Evolutionary conservation across 331 rosid genomes (phyloP).

Genomic region (Arachis monticola): DNA sequence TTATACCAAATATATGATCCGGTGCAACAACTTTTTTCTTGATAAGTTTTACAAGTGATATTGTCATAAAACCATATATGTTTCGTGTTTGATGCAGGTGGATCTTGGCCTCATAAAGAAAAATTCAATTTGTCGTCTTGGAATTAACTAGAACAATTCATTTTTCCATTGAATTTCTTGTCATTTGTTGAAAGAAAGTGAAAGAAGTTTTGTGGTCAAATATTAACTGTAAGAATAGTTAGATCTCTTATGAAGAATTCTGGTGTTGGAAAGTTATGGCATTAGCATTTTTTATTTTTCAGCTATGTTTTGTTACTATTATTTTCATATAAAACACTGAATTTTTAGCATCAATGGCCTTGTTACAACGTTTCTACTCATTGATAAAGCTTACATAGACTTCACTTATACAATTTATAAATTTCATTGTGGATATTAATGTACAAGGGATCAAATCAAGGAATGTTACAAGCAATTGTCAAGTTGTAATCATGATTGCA

Average conservation of each 20-base stretch:
- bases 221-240: constrained; percentile 27
- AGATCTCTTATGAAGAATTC: constrained; percentile 21
- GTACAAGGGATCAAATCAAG: too few relatives aligned
- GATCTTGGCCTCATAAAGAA: constrained; percentile 89
- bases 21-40: background rate
- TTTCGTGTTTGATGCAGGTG: constrained; percentile 54
- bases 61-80: constrained; percentile 22
- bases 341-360: background rate
- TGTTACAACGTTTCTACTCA: background rate
- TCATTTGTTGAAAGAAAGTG: constrained; percentile 6
- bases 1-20: background rate
- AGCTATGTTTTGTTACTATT: background rate
- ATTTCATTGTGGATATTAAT: too few relatives aligned
- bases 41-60: background rate
- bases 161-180: background rate
- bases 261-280: constrained; percentile 11
- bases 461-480: too few relatives aligned
- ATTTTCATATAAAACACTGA: background rate
- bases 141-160: constrained; percentile 46
- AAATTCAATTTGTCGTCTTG: constrained; percentile 81
- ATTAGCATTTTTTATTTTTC: background rate
- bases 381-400: too few relatives aligned
- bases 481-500: too few relatives aligned
- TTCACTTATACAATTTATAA: too few relatives aligned
- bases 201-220: background rate